These are phyloP conservation scores for Ustilago hordei DNA, from an alignment of 1,284 basidiomycete genomes.

Conservation along the genomic window DNA sequence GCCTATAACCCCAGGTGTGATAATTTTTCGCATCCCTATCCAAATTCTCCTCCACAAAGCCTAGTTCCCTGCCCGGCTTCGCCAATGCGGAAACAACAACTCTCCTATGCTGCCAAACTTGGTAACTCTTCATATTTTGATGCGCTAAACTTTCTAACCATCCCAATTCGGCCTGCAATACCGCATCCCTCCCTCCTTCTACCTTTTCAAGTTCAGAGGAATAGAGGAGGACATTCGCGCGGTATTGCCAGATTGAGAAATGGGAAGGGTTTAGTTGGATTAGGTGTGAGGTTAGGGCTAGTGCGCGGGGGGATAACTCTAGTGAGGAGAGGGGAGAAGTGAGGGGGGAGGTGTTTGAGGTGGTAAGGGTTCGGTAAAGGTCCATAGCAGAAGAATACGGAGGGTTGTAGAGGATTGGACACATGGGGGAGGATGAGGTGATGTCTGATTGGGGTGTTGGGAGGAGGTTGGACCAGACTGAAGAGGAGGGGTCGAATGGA, in stretches of 20 bases:
- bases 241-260: slow-evolving; percentile 65
- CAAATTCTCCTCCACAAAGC: slow-evolving; percentile 52
- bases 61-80: slow-evolving; percentile 54
- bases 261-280: slow-evolving; percentile 59
- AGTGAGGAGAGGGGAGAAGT: neutral
- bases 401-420: slow-evolving; percentile 64
- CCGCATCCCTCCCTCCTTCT: neutral
- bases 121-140: slow-evolving; percentile 66
- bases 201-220: slow-evolving; percentile 8
- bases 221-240: slow-evolving; percentile 55
- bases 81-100: slow-evolving; percentile 53
- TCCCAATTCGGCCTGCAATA: slow-evolving; percentile 47
- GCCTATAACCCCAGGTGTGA: slow-evolving; percentile 67
- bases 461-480: slow-evolving; percentile 57
- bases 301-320: slow-evolving; percentile 53
- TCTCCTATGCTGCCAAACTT: slow-evolving; percentile 67
- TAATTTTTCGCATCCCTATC: slow-evolving; percentile 64
- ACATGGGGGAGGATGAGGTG: slow-evolving; percentile 54
- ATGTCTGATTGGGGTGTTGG: slow-evolving; percentile 58
- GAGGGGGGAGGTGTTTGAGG: slow-evolving; percentile 12
- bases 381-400: slow-evolving; percentile 64
- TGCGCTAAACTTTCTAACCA: slow-evolving; percentile 60
- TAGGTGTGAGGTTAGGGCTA: slow-evolving; percentile 60
- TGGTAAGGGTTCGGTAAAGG: slow-evolving; percentile 58
- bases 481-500: slow-evolving; percentile 49